phyloP scores from a whole-genome alignment of 2,329 filamentous ascomycete genomes.

The Aureobasidium zeae region DNA sequence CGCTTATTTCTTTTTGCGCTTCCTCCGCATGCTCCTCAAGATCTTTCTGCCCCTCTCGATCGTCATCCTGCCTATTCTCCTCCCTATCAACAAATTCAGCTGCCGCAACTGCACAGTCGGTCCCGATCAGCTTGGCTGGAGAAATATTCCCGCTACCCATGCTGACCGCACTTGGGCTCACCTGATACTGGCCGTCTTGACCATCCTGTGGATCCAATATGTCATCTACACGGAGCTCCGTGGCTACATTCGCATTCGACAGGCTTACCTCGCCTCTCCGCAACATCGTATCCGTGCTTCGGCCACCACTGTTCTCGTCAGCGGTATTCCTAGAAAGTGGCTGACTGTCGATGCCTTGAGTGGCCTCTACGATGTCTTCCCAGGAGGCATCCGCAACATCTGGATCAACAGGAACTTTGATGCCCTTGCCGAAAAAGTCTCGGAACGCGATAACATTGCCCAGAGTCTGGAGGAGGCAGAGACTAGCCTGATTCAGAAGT shows the following conservation, averaged over 20 bases:
- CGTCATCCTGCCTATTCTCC: conserved; percentile 71
- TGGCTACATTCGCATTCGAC: conserved; percentile 84
- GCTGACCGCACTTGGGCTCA: conserved; percentile 74
- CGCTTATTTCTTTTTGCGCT: conserved; percentile 94
- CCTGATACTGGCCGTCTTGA: conserved; percentile 64
- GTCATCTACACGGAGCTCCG: conserved; percentile 80
- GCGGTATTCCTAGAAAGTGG: conserved; percentile 85
- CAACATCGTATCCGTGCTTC: conserved; percentile 89
- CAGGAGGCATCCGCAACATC: conserved; percentile 86
- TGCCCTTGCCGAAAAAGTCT: conserved; percentile 73
- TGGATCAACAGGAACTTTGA: conserved; percentile 93
- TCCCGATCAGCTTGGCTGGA: conserved; percentile 76
- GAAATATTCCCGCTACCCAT: conserved; percentile 63
- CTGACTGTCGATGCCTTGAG: conserved; percentile 70
- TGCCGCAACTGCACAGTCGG: conserved; percentile 46
- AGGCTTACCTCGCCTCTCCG: conserved; percentile 88
- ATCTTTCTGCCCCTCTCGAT: conserved; percentile 80
- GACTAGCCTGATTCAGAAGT: conserved; percentile 64
- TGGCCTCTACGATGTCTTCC: conserved; percentile 88
- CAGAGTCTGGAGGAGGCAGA: conserved; percentile 67
- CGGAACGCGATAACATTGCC: conserved; percentile 62
- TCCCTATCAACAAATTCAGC: conserved; percentile 73
- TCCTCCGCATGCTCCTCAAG: conserved; percentile 73
- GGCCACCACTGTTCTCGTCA: conserved; percentile 89
- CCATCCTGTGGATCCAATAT: conserved; percentile 75